phyloP scores from a whole-genome alignment of 352 stramenopile species.

The Phytopythium ostracodes region DNA sequence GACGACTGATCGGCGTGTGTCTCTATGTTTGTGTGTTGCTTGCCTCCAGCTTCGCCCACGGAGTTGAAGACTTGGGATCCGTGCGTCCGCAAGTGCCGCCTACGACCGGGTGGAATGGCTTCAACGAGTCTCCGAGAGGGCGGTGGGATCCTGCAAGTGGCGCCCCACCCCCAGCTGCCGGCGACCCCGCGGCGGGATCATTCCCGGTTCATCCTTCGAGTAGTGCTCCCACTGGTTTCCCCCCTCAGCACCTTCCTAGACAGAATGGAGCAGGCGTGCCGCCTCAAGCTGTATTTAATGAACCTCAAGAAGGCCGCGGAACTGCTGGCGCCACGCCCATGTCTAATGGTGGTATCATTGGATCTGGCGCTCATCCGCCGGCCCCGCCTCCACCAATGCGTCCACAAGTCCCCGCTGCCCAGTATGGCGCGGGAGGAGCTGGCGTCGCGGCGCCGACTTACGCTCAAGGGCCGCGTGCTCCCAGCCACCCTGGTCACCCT shows the following conservation, averaged over 20 bases:
- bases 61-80: conserved; percentile 58
- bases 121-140: conserved; percentile 16
- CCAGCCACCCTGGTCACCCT: not conserved
- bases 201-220: conserved; percentile 8
- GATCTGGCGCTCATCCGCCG: conserved; percentile 3
- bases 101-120: not conserved
- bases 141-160: conserved; percentile 23
- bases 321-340: conserved; percentile 37
- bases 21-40: conserved; percentile 15
- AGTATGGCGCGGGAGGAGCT: not conserved
- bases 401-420: not conserved
- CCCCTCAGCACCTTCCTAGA: conserved; percentile 42
- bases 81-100: conserved; percentile 7
- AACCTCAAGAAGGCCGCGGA: conserved; percentile 46
- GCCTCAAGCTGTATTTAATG: conserved; percentile 56
- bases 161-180: not conserved
- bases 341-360: conserved; percentile 41
- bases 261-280: conserved; percentile 38
- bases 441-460: not conserved
- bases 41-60: conserved; percentile 70
- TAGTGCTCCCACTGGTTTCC: not conserved
- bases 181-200: not conserved
- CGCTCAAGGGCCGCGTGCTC: not conserved
- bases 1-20: conserved; percentile 24
- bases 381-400: not conserved